Conservation (phyloP, 257 asterid species). For the Eustoma russellianum region DNA sequence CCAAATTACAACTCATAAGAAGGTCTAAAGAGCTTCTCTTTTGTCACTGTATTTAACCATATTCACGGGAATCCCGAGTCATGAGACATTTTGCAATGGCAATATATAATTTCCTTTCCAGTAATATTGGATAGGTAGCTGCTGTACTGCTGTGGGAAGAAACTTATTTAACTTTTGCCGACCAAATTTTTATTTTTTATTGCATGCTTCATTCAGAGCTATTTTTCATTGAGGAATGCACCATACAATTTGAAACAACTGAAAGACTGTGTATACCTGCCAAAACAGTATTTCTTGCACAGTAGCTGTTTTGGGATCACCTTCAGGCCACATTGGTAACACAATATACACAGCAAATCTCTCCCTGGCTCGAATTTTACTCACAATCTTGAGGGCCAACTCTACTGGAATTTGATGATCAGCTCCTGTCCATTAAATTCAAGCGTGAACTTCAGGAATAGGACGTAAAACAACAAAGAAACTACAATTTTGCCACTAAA, state of each 20-base stretch:
- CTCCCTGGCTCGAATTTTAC: constrained; percentile 72
- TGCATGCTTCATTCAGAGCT: neutral
- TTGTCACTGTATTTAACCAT: no score
- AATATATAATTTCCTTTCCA: no score
- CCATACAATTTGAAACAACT: neutral
- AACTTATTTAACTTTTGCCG: no score
- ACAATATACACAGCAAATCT: constrained; percentile 72
- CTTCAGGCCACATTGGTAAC: constrained; percentile 97
- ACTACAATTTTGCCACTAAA: neutral
- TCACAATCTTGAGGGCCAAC: constrained; percentile 59
- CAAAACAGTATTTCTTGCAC: constrained; percentile 90
- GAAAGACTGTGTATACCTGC: constrained; percentile 50
- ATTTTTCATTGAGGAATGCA: neutral
- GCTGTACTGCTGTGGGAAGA: no score
- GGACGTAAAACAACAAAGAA: constrained; percentile 5
- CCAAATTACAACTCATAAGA: no score
- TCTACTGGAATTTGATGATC: constrained; percentile 89
- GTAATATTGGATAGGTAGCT: no score
- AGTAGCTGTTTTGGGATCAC: constrained; percentile 63
- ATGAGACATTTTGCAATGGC: no score
- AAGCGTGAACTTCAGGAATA: constrained; percentile 5
- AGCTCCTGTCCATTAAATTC: constrained; percentile 49
- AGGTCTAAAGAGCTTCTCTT: no score
- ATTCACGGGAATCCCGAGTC: no score
- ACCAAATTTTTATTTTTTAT: no score